Base-by-base conservation (phyloP, 108 stramenopile genomes). In the Pelagomonas calceolata region DNA sequence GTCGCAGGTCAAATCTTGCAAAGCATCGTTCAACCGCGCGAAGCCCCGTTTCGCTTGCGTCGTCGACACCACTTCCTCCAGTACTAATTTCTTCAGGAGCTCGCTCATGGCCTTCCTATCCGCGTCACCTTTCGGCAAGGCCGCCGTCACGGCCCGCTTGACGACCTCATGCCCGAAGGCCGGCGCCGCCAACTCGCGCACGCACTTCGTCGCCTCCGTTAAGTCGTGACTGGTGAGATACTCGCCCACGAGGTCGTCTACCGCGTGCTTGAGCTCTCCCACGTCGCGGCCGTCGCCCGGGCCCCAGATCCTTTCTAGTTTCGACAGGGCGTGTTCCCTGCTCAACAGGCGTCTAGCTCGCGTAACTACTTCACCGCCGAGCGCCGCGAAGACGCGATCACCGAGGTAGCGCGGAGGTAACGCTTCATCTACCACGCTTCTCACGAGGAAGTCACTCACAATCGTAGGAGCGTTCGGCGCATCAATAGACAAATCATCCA, bases 131-230 rank as follows among this genome's bases (percentile, higher is more conserved):
- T 64, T 39, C 66, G 83, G 84, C 5, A 85, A 60, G 32, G 79
- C 74, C 26, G 75, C 30, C 35, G 74, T 31, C 63, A 86, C 75
- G 7, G 82, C 85, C 9, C 85, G 81, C 75, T 86, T 86, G 67
- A 86, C 76, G 33, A 84, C 79, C 73, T 86, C 85, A 37, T 86
- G 85, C 66, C 76, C 79, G 68, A 86, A 86, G 37, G 71, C 45
- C 3, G 75, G 70, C 64, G 79, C 69, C 72, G 78, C 43, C 10
- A 86, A 67, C 36, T 82, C 77, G 64, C 66, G 43, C 9, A 86
- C 69, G 64, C 81, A 82, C n/a, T 65, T 51, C 18, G 34, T 43
- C 15, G 84, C 82, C 68, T 86, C 85, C 30, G 71, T 67, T 34
- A 81, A 34, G 68, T 85, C 82, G 30, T 73, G 34, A 0, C 80